These are phyloP conservation scores for Musa balbisiana DNA, from an alignment of 202 grass and related monocot species.

Conservation along the genomic window DNA sequence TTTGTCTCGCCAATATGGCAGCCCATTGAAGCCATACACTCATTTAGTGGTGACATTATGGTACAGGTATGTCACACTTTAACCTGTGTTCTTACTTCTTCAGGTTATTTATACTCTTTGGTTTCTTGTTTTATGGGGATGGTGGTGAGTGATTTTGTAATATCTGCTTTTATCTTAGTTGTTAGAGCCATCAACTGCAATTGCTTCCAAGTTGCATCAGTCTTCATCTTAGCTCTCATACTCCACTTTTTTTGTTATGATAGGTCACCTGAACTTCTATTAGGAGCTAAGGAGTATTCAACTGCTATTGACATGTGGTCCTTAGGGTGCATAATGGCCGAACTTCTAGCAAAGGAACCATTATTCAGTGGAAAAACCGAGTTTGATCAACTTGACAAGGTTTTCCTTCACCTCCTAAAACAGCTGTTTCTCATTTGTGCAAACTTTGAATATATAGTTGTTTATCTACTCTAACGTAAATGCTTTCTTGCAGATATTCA, in stretches of 20 bases:
- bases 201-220: too few relatives aligned
- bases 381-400: slow-evolving; percentile 8
- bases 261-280: slow-evolving; percentile 1
- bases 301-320: slow-evolving; percentile 13
- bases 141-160: too few relatives aligned
- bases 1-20: not conserved
- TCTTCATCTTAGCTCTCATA: not conserved
- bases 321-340: slow-evolving; percentile 1
- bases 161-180: not conserved
- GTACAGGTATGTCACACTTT: not conserved
- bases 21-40: not conserved
- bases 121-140: not conserved
- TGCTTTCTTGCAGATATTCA: not conserved
- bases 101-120: not conserved
- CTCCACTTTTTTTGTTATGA: not conserved
- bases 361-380: not conserved
- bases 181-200: not conserved
- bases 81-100: not conserved
- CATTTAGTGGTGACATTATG: not conserved
- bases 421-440: not conserved
- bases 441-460: too few relatives aligned
- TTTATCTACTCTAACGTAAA: not conserved
- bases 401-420: not conserved
- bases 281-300: slow-evolving; percentile 1
- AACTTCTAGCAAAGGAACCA: not conserved